Conservation (phyloP, 257 asterid species). For the Nicotiana benthamiana region DNA sequence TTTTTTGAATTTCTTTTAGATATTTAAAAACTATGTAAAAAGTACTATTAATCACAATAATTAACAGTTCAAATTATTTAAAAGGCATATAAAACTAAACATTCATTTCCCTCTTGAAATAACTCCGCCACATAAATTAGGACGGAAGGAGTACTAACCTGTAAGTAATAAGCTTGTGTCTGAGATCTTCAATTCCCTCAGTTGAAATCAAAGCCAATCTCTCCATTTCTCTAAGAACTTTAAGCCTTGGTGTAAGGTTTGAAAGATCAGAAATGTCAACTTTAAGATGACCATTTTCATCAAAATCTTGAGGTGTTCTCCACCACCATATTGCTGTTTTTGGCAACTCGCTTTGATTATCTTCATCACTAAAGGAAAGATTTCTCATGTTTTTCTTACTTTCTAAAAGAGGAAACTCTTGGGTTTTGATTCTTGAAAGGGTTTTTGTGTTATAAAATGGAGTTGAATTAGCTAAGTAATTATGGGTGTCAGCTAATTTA, state of each 20-base stretch:
- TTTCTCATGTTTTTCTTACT: conserved; percentile 21
- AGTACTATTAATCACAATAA: no score
- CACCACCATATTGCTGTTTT: conserved; percentile 47
- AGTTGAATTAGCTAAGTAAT: background rate
- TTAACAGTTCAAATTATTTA: no score
- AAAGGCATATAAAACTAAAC: no score
- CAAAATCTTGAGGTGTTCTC: conserved; percentile 41
- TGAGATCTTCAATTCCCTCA: conserved; percentile 49
- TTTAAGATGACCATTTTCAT: conserved; percentile 46
- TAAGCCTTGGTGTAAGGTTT: conserved; percentile 43
- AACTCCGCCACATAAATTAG: no score
- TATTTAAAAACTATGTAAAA: no score
- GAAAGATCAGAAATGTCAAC: conserved; percentile 35
- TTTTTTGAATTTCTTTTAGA: no score
- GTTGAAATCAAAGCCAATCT: conserved; percentile 42
- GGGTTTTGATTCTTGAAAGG: background rate
- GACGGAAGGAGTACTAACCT: background rate
- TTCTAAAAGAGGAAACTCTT: background rate
- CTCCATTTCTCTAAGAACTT: conserved; percentile 60
- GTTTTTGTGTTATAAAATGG: background rate
- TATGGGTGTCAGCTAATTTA: background rate
- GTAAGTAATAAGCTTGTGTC: conserved; percentile 44
- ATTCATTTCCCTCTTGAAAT: no score
- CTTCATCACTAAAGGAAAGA: conserved; percentile 38
- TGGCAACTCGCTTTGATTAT: conserved; percentile 22